phyloP scores from a whole-genome alignment of 306 rosid genomes.

The Lupinus albus region DNA sequence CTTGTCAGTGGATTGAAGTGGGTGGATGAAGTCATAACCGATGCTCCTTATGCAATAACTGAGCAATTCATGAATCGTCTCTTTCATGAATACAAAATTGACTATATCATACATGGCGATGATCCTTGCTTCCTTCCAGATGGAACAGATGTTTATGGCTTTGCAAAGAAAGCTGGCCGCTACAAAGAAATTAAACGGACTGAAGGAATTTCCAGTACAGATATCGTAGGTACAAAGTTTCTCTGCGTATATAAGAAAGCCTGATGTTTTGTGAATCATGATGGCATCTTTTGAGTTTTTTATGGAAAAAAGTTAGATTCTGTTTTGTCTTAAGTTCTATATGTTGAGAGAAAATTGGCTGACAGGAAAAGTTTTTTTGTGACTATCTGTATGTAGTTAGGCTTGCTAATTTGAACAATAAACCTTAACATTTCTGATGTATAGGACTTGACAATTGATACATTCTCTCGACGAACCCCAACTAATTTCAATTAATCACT shows the following conservation, averaged over 20 bases:
- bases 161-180: conserved; percentile 94
- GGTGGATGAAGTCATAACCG: conserved; percentile 97
- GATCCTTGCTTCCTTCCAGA: conserved; percentile 99
- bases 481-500: background rate
- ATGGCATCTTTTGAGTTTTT: conserved; percentile 2
- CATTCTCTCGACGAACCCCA: background rate
- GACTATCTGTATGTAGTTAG: conserved; percentile 4
- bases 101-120: conserved; percentile 94
- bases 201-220: conserved; percentile 99
- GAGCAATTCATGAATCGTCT: conserved; percentile 88
- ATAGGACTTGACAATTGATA: conserved; percentile 2
- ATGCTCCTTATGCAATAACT: conserved; percentile 93
- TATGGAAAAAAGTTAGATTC: background rate
- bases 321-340: conserved; percentile 2
- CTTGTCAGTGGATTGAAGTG: conserved; percentile 98
- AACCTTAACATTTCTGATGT: conserved; percentile 1
- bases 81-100: conserved; percentile 91
- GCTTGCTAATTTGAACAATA: conserved; percentile 23
- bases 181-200: conserved; percentile 98
- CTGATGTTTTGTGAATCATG: conserved; percentile 11
- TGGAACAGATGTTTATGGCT: conserved; percentile 97
- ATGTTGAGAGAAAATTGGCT: conserved; percentile 14
- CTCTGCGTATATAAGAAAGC: conserved; percentile 40
- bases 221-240: conserved; percentile 84
- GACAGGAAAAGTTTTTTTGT: conserved; percentile 1